Conservation (phyloP, 2,329 filamentous ascomycete species). For the Sporothrix dimorphospora region DNA sequence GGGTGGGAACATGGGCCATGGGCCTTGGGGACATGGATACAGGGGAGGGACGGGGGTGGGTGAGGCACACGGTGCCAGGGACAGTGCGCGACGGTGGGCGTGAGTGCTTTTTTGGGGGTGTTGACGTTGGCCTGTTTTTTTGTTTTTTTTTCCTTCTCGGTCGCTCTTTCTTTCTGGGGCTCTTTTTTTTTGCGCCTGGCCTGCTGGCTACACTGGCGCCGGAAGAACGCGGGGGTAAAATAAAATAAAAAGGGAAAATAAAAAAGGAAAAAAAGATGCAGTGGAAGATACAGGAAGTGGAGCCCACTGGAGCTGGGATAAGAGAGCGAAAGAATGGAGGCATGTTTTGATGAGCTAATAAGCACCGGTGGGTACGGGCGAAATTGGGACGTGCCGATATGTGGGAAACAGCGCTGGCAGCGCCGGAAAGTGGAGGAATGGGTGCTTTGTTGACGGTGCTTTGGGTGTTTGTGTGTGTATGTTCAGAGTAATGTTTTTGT, state of each 20-base stretch:
- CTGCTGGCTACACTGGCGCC: slow-evolving; percentile 21
- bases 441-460: slow-evolving; percentile 10
- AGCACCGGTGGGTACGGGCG: slow-evolving; percentile 31
- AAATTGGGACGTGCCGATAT: slow-evolving; percentile 32
- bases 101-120: slow-evolving; percentile 24
- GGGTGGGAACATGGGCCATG: slow-evolving; percentile 14
- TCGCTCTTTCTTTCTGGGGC: neutral
- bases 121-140: slow-evolving; percentile 1
- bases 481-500: neutral
- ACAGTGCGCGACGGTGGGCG: slow-evolving; percentile 22
- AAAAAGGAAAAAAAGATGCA: neutral
- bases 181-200: neutral
- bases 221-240: slow-evolving; percentile 34
- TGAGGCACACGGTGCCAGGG: neutral
- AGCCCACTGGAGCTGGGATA: slow-evolving; percentile 18
- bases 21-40: slow-evolving; percentile 17
- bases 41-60: slow-evolving; percentile 22
- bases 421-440: slow-evolving; percentile 20
- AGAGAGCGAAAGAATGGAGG: slow-evolving; percentile 27
- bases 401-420: slow-evolving; percentile 25
- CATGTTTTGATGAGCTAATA: slow-evolving; percentile 33
- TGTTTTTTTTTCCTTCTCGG: neutral
- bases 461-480: neutral
- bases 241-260: too few species aligned
- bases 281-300: slow-evolving; percentile 29